Evolutionary conservation across 1,284 basidiomycete species (phyloP), one percentile per base, ranked within the genome.

Genomic region (Ustilago cynodontis): DNA sequence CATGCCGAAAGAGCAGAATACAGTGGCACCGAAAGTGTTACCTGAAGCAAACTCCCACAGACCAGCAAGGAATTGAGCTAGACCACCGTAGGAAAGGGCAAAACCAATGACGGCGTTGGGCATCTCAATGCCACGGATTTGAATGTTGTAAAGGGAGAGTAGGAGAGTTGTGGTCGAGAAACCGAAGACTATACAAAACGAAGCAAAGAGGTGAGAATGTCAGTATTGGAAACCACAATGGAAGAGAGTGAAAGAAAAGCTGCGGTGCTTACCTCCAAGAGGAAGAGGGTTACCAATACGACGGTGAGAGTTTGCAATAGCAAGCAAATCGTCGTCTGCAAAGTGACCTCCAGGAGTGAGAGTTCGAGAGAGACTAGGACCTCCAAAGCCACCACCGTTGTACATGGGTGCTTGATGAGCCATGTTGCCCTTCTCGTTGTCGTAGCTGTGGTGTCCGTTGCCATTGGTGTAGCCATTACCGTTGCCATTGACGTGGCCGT

Each of bases 1-100:
- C 65, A 67, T 65, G 50, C 72, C 71, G 58, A 78, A 78, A 29
- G 63, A 63, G 56, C 59, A 64, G 45, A 77, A 81, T 13, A 80
- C 71, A 18, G 78, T 78, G 14, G 71, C 80, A 59, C 77, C 80
- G 24, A 81, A 77, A 5, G 78, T 81, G 72, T 81, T 81, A 11
- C 80, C 80, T 29, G 35, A 29, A 0, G 78, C 78, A 64, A 81
- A 81, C 54, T 81, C 80, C 76, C 78, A 80, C 6, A 81, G 61
- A 24, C 80, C 80, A 9, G 80, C 80, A 6, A 81, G 70, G 65
- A 70, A 80, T 50, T 81, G 80, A 2, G 65, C 68, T 3, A 76
- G 56, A 41, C 79, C 79, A 22, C 79, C 79, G 56, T 70, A 72
- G 16, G 62, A 13, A 20, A 71, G 59, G 2, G 68, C 73, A 22